These are phyloP conservation scores for Aspergillus jensenii DNA, from an alignment of 2,329 filamentous ascomycete genomes.

Conservation along the genomic window DNA sequence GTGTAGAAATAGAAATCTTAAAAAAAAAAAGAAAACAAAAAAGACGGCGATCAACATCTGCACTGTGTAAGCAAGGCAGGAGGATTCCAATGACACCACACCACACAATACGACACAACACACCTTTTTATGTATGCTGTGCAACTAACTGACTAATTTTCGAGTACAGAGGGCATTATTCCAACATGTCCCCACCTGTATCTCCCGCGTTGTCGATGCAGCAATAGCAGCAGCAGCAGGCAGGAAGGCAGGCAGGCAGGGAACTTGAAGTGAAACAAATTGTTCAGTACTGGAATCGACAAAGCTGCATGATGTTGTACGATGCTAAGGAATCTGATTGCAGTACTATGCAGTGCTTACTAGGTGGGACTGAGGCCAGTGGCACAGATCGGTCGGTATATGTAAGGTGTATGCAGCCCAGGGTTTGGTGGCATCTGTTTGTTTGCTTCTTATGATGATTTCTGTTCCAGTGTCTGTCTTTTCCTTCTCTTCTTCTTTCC, in stretches of 20 bases:
- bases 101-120: background rate
- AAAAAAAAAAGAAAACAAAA: background rate
- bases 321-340: background rate
- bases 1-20: background rate
- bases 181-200: no score
- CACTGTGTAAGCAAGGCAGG: background rate
- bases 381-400: background rate
- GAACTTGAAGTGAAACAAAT: background rate
- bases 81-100: background rate
- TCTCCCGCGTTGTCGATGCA: background rate
- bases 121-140: background rate
- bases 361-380: background rate
- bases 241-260: background rate
- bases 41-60: background rate
- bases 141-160: background rate
- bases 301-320: conserved; percentile 17
- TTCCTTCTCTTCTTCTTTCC: background rate
- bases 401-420: background rate
- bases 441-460: background rate
- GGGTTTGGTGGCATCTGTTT: background rate
- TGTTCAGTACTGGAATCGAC: background rate
- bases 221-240: background rate
- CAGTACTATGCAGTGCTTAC: background rate
- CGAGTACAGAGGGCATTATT: background rate
- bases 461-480: background rate